Evolutionary conservation across 129 eudicot genomes (phyloP), one percentile per base, ranked within the genome.

Genomic region (Escallonia rubra): DNA sequence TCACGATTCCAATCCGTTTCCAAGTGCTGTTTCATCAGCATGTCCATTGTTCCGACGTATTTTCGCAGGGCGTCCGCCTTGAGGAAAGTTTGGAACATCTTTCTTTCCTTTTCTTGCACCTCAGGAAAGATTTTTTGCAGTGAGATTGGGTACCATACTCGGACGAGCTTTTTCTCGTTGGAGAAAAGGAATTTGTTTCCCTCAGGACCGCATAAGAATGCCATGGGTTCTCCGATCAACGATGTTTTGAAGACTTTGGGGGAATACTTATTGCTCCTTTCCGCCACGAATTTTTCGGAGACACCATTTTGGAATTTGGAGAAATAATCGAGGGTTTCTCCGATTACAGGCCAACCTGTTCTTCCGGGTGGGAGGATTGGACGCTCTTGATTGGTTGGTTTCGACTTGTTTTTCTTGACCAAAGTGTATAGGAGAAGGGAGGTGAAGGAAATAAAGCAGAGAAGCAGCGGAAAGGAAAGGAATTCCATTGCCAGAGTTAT

Each of bases 111-210:
- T 11, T 41, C 6, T 41, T 15, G n/a, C 9, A 7, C 41, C 10
- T 65, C 42, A 11, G 74, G 74, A 58, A 70, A 58, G 15, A 70
- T 14, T 16, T 70, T 70, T 49, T 59, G 49, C 3, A 70, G 16
- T 4, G 74, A 45, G 2, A 38, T 12, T 4, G 74, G 74, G 12
- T 16, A 59, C 74, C 74, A 70, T 3, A n/a, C 34, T 4, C 23
- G 40, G 67, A 70, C 67, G 3, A 44, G 57, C 16, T 70, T 70
- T 1, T 60, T 60, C 34, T 70, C 74, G 34, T 70, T 70, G 53
- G 66, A 58, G 58, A 70, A 70, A 5, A 70, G 63, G 45, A 70
- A 70, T 34, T 70, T 70, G 49, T 70, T 59, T 5, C 74, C 74
- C 34, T 46, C 51, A 4, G 74, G 50, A 23, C 74, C 67, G 41